These are phyloP conservation scores for Quambalaria eucalypti DNA, from an alignment of 1,284 basidiomycete genomes.

Conservation along the genomic window DNA sequence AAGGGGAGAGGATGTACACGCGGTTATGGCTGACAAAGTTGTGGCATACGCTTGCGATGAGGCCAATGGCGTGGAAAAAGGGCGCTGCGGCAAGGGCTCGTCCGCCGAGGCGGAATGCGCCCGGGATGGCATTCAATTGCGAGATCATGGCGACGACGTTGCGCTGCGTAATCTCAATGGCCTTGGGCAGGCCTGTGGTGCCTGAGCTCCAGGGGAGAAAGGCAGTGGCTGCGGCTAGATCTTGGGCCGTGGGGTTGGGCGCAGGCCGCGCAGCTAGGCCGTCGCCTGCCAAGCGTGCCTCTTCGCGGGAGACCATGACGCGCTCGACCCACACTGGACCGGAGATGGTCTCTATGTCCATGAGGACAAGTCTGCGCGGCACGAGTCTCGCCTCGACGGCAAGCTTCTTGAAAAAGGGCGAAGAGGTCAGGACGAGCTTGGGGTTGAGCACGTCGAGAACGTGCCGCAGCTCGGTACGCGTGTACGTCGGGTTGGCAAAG, in stretches of 20 bases:
- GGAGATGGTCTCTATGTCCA: constrained; percentile 4
- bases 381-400: constrained; percentile 4
- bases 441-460: constrained; percentile 15
- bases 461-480: constrained; percentile 16
- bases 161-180: constrained; percentile 18
- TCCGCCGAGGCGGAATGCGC: no score
- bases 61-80: no score
- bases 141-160: constrained; percentile 20
- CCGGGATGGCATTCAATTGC: not conserved
- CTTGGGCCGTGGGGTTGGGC: not conserved
- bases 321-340: not conserved
- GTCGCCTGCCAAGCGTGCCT: not conserved
- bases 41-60: no score
- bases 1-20: no score
- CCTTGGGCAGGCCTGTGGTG: constrained; percentile 22
- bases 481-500: constrained; percentile 20
- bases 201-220: constrained; percentile 20
- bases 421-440: constrained; percentile 14
- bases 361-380: constrained; percentile 6
- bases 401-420: constrained; percentile 2
- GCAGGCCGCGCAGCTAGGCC: not conserved
- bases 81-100: no score
- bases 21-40: no score
- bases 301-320: not conserved
- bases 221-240: constrained; percentile 4